Conservation (phyloP, 2,329 filamentous ascomycete genomes). For the Dactylonectria macrodidyma region DNA sequence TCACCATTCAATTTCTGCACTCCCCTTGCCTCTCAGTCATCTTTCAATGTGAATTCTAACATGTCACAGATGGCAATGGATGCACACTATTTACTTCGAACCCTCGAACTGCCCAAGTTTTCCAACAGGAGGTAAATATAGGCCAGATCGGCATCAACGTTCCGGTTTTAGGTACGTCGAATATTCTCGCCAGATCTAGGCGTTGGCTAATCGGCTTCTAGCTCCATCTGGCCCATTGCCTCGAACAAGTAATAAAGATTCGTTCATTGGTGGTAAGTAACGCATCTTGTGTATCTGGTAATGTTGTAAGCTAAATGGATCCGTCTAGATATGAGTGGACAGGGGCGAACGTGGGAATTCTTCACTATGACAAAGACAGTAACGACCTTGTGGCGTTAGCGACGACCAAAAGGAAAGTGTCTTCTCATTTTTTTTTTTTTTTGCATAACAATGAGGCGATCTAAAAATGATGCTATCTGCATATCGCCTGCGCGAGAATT, state of each 20-base stretch:
- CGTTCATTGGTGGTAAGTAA: slow-evolving; percentile 44
- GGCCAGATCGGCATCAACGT: slow-evolving; percentile 48
- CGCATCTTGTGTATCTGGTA: no score
- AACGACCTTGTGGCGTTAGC: slow-evolving; percentile 23
- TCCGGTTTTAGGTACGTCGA: slow-evolving; percentile 35
- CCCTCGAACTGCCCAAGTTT: slow-evolving; percentile 33
- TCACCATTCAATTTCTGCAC: no score
- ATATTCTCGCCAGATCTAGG: no score
- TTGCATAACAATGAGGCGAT: neutral
- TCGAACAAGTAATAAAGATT: slow-evolving; percentile 46
- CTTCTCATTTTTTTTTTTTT: neutral
- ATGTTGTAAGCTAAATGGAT: no score
- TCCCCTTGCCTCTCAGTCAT: no score
- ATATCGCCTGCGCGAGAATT: no score
- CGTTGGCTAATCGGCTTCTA: neutral
- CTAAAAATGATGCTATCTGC: neutral
- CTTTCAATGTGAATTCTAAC: no score
- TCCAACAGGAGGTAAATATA: slow-evolving; percentile 42
- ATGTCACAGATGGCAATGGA: slow-evolving; percentile 45
- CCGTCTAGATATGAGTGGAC: slow-evolving; percentile 18
- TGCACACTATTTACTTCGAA: slow-evolving; percentile 43
- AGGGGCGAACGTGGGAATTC: slow-evolving; percentile 39
- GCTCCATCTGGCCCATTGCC: slow-evolving; percentile 38
- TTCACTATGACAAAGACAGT: slow-evolving; percentile 44
- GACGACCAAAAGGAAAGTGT: neutral